Conservation (phyloP, 2,329 filamentous ascomycete genomes). For the Penicillium sp. region DNA sequence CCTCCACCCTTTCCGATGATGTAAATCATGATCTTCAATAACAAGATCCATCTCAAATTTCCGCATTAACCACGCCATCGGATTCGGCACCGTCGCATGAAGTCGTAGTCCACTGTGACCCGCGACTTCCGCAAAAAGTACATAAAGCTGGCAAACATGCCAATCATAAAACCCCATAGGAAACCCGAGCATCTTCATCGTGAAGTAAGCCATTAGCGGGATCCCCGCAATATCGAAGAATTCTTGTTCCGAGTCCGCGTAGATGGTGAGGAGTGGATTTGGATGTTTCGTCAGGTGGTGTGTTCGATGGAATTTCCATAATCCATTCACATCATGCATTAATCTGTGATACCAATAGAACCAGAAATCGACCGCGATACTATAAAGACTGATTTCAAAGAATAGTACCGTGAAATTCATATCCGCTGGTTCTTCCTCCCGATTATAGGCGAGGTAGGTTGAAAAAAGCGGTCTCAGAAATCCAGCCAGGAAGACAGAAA, state of each 20-base stretch:
- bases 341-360: conserved; percentile 10
- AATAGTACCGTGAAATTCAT: not conserved
- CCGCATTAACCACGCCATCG: conserved; percentile 1
- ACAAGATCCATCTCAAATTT: conserved; percentile 36
- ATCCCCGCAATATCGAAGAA: conserved; percentile 12
- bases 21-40: conserved; percentile 48
- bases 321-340: conserved; percentile 5
- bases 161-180: conserved; percentile 10
- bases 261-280: conserved; percentile 6
- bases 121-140: conserved; percentile 7
- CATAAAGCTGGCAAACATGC: conserved; percentile 11
- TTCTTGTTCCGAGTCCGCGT: conserved; percentile 9
- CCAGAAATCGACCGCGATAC: conserved; percentile 7
- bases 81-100: conserved; percentile 7
- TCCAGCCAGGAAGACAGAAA: conserved; percentile 6
- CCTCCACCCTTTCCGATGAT: conserved; percentile 31
- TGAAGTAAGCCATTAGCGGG: not conserved
- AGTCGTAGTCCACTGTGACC: conserved; percentile 1
- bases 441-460: conserved; percentile 1
- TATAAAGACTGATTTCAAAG: conserved; percentile 3
- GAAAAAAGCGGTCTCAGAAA: conserved; percentile 3
- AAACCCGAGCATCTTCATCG: conserved; percentile 5
- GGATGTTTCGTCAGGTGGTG: conserved; percentile 11
- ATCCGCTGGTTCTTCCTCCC: not conserved
- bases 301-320: conserved; percentile 10